Base-by-base conservation (phyloP, 1,284 basidiomycete genomes). In the Xerocomus nothofagi region DNA sequence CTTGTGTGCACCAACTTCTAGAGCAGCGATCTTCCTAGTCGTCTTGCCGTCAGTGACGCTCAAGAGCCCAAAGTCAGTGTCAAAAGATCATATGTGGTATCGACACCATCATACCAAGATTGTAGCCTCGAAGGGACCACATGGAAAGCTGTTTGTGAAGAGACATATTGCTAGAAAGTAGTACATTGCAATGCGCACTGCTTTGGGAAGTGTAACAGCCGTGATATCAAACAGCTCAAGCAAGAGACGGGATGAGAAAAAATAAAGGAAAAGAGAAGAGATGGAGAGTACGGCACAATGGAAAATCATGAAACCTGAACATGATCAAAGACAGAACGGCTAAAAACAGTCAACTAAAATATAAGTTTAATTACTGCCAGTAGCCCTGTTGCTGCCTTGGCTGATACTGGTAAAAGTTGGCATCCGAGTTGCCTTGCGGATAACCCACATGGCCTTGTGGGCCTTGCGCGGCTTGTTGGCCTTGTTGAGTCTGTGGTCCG, bases 341-440 rank as follows among this genome's bases (percentile, higher is more conserved):
- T 42, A 42, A 49, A 55, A 56, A 62, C 50, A 52, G 47, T 50
- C 53, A 52, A 55, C 54, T 53, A 42, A 50, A 55, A 44, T 17
- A 30, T 41, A 6, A 37, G 36, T 47, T 47, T 37, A 49, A 58
- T 63, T 68, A 86, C 73, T 85, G 82, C 85, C 85, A 88, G 69
- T 86, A 88, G 53, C 76, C 78, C 67, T 82, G 80, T 68, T 82
- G 82, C 65, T 81, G 80, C 60, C 80, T 71, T 20, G 76, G 74
- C 65, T 83, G 83, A 65, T 86, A 87, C 57, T 78, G 76, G 62
- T 88, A 88, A 63, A 84, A 87, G 55, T 72, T 75, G 27, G 70
- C 80, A 46, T 88, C 86, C 40, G 74, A 79, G 34, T 70, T 77
- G 34, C 77, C 79, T 61, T 87, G 86, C 3, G 62, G 65, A n/a